These are phyloP conservation scores for Ceratocystis huliohia DNA, from an alignment of 2,329 filamentous ascomycete genomes.

Conservation along the genomic window DNA sequence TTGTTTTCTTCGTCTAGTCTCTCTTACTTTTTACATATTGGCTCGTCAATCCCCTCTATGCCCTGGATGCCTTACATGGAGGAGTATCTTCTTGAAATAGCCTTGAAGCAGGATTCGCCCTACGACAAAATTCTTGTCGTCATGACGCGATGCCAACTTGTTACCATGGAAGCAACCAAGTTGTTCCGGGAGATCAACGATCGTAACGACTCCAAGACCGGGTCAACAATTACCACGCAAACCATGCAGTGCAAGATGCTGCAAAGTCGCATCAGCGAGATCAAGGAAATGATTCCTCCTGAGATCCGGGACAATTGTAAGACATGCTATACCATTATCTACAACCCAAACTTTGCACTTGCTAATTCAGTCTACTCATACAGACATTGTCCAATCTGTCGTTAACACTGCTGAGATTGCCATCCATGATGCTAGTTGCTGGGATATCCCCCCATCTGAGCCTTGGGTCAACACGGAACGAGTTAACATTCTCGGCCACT, in stretches of 20 bases:
- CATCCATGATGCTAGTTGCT: slow-evolving; percentile 18
- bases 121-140: slow-evolving; percentile 14
- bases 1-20: not conserved
- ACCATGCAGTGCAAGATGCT: slow-evolving; percentile 20
- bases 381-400: slow-evolving; percentile 15
- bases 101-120: slow-evolving; percentile 23
- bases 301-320: slow-evolving; percentile 14
- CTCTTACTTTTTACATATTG: slow-evolving; percentile 23
- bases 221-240: slow-evolving; percentile 11
- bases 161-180: slow-evolving; percentile 16
- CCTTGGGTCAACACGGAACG: slow-evolving; percentile 18
- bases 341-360: not conserved
- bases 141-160: slow-evolving; percentile 17
- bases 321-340: not conserved
- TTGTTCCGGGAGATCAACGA: slow-evolving; percentile 16
- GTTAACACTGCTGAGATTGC: slow-evolving; percentile 18
- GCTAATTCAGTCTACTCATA: not conserved
- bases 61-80: slow-evolving; percentile 44
- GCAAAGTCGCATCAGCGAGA: slow-evolving; percentile 13
- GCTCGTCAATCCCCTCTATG: slow-evolving; percentile 31
- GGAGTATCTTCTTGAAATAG: slow-evolving; percentile 37
- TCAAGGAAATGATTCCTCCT: slow-evolving; percentile 5
- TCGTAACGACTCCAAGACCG: not conserved
- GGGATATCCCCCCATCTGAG: slow-evolving; percentile 12
- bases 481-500: slow-evolving; percentile 14